phyloP scores from a whole-genome alignment of 2,329 filamentous ascomycete genomes.

The Epichloe scottii region DNA sequence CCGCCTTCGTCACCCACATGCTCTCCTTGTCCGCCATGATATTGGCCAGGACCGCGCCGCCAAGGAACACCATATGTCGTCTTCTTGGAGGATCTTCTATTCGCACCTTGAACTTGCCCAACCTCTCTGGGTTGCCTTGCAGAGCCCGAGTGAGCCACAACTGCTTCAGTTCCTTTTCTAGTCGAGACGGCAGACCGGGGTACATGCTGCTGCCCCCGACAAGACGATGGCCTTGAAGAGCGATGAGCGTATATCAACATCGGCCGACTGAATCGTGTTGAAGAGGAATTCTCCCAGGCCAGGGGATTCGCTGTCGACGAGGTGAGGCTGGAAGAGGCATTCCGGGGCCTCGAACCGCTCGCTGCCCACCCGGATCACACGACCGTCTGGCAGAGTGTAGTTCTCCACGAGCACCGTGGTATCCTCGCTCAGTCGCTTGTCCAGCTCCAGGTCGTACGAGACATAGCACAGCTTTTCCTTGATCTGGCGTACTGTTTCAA shows the following conservation, averaged over 20 bases:
- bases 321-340: slow-evolving; percentile 95
- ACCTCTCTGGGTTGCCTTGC: slow-evolving; percentile 78
- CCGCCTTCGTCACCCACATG: slow-evolving; percentile 97
- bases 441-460: slow-evolving; percentile 91
- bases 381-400: slow-evolving; percentile 92
- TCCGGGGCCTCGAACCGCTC: slow-evolving; percentile 97
- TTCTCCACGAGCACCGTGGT: slow-evolving; percentile 95
- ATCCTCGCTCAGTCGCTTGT: slow-evolving; percentile 92
- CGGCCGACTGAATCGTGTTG: slow-evolving; percentile 94
- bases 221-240: slow-evolving; percentile 96
- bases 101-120: slow-evolving; percentile 98
- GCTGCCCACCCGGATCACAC: slow-evolving; percentile 89
- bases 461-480: slow-evolving; percentile 99
- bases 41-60: slow-evolving; percentile 90
- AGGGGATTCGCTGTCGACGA: slow-evolving; percentile 94
- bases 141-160: slow-evolving; percentile 90
- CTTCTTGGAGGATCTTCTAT: slow-evolving; percentile 95
- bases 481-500: slow-evolving; percentile 97
- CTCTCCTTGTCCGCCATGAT: slow-evolving; percentile 98
- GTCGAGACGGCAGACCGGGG: slow-evolving; percentile 78
- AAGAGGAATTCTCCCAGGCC: slow-evolving; percentile 96
- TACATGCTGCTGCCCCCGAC: slow-evolving; percentile 99
- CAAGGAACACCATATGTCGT: slow-evolving; percentile 98
- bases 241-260: slow-evolving; percentile 86
- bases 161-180: slow-evolving; percentile 99